Conservation (phyloP, 2,329 filamentous ascomycete species). For the Xenoacremonium recifei region DNA sequence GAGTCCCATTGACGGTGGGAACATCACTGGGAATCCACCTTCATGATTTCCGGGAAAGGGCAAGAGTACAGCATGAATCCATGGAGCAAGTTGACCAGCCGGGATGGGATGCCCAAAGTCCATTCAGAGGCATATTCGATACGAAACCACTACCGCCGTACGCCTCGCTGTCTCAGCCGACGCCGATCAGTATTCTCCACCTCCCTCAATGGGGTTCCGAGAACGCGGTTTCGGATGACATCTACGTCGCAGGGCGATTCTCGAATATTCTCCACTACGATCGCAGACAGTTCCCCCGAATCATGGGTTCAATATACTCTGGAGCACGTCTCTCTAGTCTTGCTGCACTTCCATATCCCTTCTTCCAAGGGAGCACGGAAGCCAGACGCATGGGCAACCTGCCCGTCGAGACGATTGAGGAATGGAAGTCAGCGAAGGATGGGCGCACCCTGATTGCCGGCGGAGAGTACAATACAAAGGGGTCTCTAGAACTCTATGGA, state of each 20-base stretch:
- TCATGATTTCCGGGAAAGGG: conserved; percentile 66
- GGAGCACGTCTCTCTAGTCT: conserved; percentile 77
- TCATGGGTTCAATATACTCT: conserved; percentile 78
- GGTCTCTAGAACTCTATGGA: conserved; percentile 84
- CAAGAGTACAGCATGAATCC: conserved; percentile 28
- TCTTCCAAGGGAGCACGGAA: conserved; percentile 58
- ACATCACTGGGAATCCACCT: conserved; percentile 80
- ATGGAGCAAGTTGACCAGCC: conserved; percentile 35
- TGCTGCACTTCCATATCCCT: conserved; percentile 66
- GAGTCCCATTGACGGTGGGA: conserved; percentile 76
- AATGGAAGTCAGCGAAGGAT: conserved; percentile 49
- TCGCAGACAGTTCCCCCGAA: conserved; percentile 75
- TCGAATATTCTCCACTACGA: conserved; percentile 88
- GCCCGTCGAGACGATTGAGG: conserved; percentile 51
- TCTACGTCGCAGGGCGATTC: conserved; percentile 87
- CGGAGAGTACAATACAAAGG: conserved; percentile 89
- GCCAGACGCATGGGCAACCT: conserved; percentile 54
- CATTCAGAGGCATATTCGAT: conserved; percentile 45
- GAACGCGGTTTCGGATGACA: conserved; percentile 66
- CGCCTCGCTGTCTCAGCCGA: conserved; percentile 74
- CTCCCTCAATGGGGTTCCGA: conserved; percentile 56
- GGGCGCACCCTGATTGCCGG: conserved; percentile 74
- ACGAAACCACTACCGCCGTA: conserved; percentile 56
- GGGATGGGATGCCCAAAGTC: conserved; percentile 23
- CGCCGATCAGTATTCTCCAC: conserved; percentile 80